Evolutionary conservation across 495 filamentous ascomycete genomes (phyloP).

Genomic region (Daldinia vernicosa): DNA sequence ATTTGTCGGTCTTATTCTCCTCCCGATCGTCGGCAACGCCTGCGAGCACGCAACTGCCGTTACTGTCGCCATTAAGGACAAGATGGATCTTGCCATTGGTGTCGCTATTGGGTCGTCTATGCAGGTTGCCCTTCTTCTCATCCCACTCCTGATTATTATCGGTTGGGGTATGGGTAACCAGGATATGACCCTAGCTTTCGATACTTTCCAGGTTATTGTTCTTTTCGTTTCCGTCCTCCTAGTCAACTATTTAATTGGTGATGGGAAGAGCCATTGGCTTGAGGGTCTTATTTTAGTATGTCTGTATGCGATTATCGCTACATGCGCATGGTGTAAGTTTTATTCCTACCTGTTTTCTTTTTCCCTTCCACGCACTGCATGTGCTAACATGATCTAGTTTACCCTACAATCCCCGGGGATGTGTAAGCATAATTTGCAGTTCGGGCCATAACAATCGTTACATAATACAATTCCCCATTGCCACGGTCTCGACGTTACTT

Average conservation of each 20-base stretch:
- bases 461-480: not conserved
- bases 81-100: constrained; percentile 88
- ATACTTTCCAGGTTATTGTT: constrained; percentile 81
- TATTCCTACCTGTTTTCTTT: not conserved
- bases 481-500: not conserved
- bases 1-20: constrained; percentile 84
- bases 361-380: not conserved
- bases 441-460: not conserved
- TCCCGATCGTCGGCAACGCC: constrained; percentile 91
- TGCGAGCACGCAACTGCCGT: constrained; percentile 89
- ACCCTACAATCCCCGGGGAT: constrained; percentile 24
- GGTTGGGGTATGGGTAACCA: constrained; percentile 80
- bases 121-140: constrained; percentile 84
- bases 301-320: constrained; percentile 77
- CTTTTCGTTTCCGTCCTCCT: constrained; percentile 81
- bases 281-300: constrained; percentile 79
- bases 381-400: constrained; percentile 25
- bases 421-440: constrained; percentile 4
- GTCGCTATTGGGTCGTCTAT: constrained; percentile 86
- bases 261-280: constrained; percentile 70
- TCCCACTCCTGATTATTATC: constrained; percentile 79
- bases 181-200: constrained; percentile 79
- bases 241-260: constrained; percentile 83
- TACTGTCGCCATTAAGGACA: constrained; percentile 86
- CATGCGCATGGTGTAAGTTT: constrained; percentile 61